These are phyloP conservation scores for Globisporangium sylvaticum DNA, from an alignment of 352 stramenopile genomes.

Conservation along the genomic window DNA sequence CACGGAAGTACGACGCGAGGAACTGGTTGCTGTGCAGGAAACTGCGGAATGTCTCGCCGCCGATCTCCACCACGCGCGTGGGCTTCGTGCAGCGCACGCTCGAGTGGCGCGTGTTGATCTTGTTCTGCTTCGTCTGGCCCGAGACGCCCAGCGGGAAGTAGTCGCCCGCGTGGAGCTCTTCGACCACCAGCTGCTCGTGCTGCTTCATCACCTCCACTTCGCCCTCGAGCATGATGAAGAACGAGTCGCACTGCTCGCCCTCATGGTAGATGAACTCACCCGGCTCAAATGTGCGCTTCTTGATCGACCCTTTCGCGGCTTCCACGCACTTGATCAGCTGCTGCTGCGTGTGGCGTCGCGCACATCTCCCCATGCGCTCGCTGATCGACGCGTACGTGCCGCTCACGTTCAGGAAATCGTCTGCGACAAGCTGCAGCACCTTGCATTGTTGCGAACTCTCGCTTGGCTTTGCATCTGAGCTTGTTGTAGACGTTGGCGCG, in stretches of 20 bases:
- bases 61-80: conserved; percentile 74
- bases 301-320: conserved; percentile 60
- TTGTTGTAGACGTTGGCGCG: neutral
- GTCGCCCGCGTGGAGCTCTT: conserved; percentile 63
- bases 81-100: conserved; percentile 67
- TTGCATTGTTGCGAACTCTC: conserved; percentile 44
- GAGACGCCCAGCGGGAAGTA: conserved; percentile 83
- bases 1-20: conserved; percentile 69
- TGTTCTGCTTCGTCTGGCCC: conserved; percentile 54
- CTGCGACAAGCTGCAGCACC: conserved; percentile 72
- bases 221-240: conserved; percentile 76
- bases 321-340: conserved; percentile 79
- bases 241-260: conserved; percentile 70
- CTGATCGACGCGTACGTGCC: conserved; percentile 73
- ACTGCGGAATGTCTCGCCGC: conserved; percentile 77
- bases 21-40: conserved; percentile 85
- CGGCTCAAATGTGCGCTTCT: conserved; percentile 47
- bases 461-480: neutral
- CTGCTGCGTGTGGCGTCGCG: conserved; percentile 56
- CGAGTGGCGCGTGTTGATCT: conserved; percentile 67
- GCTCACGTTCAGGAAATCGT: conserved; percentile 78
- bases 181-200: conserved; percentile 62
- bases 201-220: conserved; percentile 70
- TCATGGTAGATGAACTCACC: conserved; percentile 81
- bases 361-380: conserved; percentile 54